Evolutionary conservation across 352 stramenopile species (phyloP).

Genomic region (Elongisporangium senticosum): DNA sequence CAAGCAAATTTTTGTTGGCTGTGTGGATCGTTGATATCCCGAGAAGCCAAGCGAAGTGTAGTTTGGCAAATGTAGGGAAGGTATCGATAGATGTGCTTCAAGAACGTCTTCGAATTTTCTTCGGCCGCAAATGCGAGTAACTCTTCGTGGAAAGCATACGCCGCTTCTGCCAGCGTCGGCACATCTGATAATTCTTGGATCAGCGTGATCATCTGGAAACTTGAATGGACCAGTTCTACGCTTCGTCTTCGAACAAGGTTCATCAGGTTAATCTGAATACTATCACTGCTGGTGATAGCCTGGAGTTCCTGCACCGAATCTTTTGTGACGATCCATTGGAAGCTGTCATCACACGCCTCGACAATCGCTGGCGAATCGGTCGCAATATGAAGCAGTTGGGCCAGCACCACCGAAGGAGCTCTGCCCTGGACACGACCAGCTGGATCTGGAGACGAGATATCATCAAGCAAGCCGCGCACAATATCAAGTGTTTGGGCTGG

Average conservation of each 20-base stretch:
- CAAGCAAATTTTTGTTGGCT: slow-evolving; percentile 14
- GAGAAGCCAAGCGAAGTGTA: slow-evolving; percentile 28
- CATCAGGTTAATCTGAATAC: slow-evolving; percentile 16
- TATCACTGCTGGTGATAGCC: neutral
- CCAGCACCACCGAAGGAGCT: neutral
- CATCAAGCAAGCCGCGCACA: slow-evolving; percentile 32
- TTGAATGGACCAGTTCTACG: slow-evolving; percentile 28
- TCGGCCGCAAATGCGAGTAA: slow-evolving; percentile 29
- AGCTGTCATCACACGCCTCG: slow-evolving; percentile 39
- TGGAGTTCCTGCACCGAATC: slow-evolving; percentile 31
- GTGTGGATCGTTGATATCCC: slow-evolving; percentile 2
- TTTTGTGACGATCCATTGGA: slow-evolving; percentile 59
- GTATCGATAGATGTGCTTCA: slow-evolving; percentile 40
- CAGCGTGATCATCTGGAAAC: slow-evolving; percentile 42
- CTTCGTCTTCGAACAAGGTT: slow-evolving; percentile 25
- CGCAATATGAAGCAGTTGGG: slow-evolving; percentile 11
- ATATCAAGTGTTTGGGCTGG: slow-evolving; percentile 46
- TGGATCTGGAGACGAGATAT: slow-evolving; percentile 2
- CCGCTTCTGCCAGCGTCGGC: slow-evolving; percentile 11
- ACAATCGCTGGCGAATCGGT: slow-evolving; percentile 29
- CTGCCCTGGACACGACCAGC: neutral
- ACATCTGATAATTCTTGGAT: slow-evolving; percentile 25
- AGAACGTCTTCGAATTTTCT: slow-evolving; percentile 19
- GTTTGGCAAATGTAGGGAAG: slow-evolving; percentile 53
- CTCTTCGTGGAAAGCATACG: slow-evolving; percentile 32